Base-by-base conservation (phyloP, 495 filamentous ascomycete species). In the Coniosporium apollinis region DNA sequence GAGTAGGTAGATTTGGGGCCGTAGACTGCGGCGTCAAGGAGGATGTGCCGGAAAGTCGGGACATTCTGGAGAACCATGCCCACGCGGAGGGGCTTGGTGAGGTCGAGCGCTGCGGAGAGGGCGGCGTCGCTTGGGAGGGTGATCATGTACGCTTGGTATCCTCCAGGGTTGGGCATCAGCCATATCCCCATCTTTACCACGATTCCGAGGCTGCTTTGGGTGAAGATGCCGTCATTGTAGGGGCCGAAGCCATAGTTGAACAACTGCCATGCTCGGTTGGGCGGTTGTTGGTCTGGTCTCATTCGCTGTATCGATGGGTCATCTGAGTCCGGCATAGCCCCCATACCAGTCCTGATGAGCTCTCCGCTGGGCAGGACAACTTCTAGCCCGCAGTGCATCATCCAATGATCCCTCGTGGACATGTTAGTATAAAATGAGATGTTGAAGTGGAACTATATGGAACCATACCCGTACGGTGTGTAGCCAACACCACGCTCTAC, bases 181-280 rank as follows among this genome's bases (percentile, higher is more conserved):
- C 61, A 62, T 33, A 75, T 56, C 6, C 69, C 68, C 61, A 76
- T 67, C 50, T 74, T 72, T 1, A 57, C 63, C 2, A 74, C 66
- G 31, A 76, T 72, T 15, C 69, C 71, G 30, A 67, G 58, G 44
- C 65, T 70, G 43, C 51, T 60, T 45, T 76, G 71, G 0, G 60
- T 56, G 50, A 76, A 76, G 34, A 74, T 59, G 19, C 69, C 68
- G 44, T 75, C 69, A 19, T 56, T 54, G 22, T 61, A 58, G 3
- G 70, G 70, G 1, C 70, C 70, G 43, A 67, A 74, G 3, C 62
- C 66, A 32, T 67, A 62, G 3, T 61, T 57, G 40, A 72, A 75
- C 1, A 60, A 52, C 38, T 67, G 65, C 62, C 61, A 66, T 0
- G 57, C 57, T 8, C 55, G 51, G 33, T 60, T 62, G 32, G 53